Base-by-base conservation (phyloP, 768 basidiomycete species). In the Pleurotus sapidus region DNA sequence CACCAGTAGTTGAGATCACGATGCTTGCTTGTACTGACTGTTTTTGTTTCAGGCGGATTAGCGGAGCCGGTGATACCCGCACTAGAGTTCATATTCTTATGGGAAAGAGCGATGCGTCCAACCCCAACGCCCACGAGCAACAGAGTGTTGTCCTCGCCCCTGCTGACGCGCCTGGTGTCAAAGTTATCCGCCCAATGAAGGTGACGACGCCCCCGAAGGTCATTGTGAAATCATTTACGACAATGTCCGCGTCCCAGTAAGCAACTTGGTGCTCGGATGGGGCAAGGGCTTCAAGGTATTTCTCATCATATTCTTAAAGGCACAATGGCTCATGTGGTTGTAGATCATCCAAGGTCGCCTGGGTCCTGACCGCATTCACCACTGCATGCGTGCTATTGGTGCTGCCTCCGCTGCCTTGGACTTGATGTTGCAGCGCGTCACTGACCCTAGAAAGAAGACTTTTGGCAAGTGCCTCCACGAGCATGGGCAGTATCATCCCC, bases 111-210 rank as follows among this genome's bases (percentile, higher is more conserved):
- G 94, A 98, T 71, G 88, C 95, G 5, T 77, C 77, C 54, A 95
- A 95, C 71, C 78, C 84, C 61, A 84, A 81, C 64, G 70, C 76
- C 38, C 88, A 98, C 74, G 75, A 80, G 55, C 93, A 95, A 63
- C 97, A 98, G 72, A 93, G 92, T 62, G 89, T 98, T 59, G 93
- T 98, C 51, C 82, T 99, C 58, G 93, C 98, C n/a, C 95, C 96
- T 6, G 82, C 91, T 7, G 84, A 93, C 67, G 67, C 89, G 0
- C 87, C 89, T 49, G 96, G 97, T 18, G 89, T 98, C 59, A 93
- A 84, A 60, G 70, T 98, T 50, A 79, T 98, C 59, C 85, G 97
- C 15, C 89, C 93, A 9, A 93, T 98, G 92, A 79, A 83, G 45
- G 93, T 98, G 93, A 95, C 64, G 94, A 95, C 68, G 94, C 95